Conservation (phyloP, 345 rosid genomes). For the Carallia pectinifolia region DNA sequence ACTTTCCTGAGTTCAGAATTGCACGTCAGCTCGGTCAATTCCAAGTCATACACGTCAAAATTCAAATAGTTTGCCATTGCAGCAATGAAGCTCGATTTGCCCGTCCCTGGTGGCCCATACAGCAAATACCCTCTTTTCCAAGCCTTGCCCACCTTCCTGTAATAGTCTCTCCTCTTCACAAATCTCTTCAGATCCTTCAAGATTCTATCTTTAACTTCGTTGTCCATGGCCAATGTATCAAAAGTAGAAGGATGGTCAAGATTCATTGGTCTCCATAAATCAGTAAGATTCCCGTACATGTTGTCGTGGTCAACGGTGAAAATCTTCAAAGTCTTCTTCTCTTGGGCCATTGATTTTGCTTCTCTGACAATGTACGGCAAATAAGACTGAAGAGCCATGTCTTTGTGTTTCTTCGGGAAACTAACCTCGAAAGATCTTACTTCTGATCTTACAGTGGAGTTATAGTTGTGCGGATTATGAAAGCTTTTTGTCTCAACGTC, state of each 20-base stretch:
- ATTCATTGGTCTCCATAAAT: constrained; percentile 51
- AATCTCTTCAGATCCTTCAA: constrained; percentile 59
- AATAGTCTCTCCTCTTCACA: constrained; percentile 50
- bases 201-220: constrained; percentile 38
- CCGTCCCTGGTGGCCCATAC: constrained; percentile 74
- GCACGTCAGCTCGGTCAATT: constrained; percentile 37
- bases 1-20: constrained; percentile 51
- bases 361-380: constrained; percentile 46
- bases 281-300: constrained; percentile 40
- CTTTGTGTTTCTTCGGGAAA: constrained; percentile 54
- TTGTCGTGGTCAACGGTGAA: constrained; percentile 37
- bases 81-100: constrained; percentile 75
- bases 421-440: constrained; percentile 48
- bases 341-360: constrained; percentile 39
- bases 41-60: constrained; percentile 68
- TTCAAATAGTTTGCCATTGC: constrained; percentile 79
- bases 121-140: constrained; percentile 82
- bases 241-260: constrained; percentile 81
- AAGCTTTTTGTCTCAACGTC: constrained; percentile 31
- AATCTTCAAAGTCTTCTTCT: constrained; percentile 55
- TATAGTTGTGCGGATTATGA: neutral
- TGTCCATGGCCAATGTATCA: constrained; percentile 58
- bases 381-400: constrained; percentile 46
- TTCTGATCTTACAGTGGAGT: constrained; percentile 34
- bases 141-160: constrained; percentile 66